Evolutionary conservation across 805 yeast species (phyloP), one percentile per base, ranked within the genome.

Genomic region (Kuraishia floccosa): DNA sequence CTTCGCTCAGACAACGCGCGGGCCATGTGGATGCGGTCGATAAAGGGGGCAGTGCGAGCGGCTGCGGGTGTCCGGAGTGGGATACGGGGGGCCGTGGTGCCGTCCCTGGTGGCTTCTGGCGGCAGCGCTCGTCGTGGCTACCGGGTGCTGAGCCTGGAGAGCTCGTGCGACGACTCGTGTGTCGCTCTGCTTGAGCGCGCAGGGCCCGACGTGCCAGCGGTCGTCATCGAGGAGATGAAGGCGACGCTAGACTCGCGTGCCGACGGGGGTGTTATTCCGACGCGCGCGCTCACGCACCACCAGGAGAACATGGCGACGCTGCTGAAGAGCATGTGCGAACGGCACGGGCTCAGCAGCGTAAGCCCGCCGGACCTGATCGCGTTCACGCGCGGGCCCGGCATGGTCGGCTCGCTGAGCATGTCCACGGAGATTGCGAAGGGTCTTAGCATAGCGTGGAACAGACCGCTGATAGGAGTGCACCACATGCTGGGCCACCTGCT

Each of bases 381-480:
- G 50, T 94, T 79, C 4, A 91, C 98, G 0, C 59, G 94, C 40
- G 98, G 98, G 0, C 98, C 98, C 0, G 98, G 98, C 0, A 85
- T 91, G 96, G 70, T 76, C 6, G 96, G 96, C 0, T 79, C 94
- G 0, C 59, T 91, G 10, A 68, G 84, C 7, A 78, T 84, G 0
- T 93, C 96, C 1, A 60, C 81, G 16, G 91, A 82, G 44, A 54
- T 84, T 25, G 94, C 94, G 0, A 80, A 84, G 43, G 98, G 97
- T 0, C 57, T 91, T 9, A 59, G 86, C 1, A 56, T 80, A 1
- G 96, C 87, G 0, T 80, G 85, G 79, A 51, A 67, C 10, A 67
- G 60, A 5, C 96, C 96, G 0, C 45, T 84, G 13, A 60, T 91
- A 2, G 97, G 96, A 0, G 95, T 89, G 0, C 94, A 91, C 50